Conservation (phyloP, 306 rosid genomes). For the Macrotyloma uniflorum region DNA sequence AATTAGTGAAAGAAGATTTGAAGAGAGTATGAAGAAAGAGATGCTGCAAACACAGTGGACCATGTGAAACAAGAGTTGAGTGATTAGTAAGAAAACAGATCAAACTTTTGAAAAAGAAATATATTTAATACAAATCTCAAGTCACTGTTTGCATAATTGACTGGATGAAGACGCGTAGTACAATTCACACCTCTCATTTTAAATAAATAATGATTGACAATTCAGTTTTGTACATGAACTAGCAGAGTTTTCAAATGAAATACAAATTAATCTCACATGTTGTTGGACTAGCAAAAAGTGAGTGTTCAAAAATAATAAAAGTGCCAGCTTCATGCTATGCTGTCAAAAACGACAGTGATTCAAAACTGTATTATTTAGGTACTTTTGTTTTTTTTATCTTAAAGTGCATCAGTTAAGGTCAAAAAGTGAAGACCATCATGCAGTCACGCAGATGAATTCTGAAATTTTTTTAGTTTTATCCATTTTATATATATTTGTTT, state of each 20-base stretch:
- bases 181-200: background rate
- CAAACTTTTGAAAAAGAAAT: background rate
- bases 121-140: background rate
- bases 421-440: background rate
- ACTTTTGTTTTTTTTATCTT: background rate
- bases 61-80: background rate
- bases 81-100: background rate
- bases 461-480: background rate
- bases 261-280: background rate
- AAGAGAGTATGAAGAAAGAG: no score
- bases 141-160: background rate
- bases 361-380: background rate
- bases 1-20: no score
- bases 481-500: background rate
- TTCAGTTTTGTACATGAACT: background rate
- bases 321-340: background rate
- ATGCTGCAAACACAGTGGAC: no score
- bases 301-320: background rate
- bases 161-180: background rate
- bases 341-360: background rate
- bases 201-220: background rate
- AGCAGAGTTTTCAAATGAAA: background rate
- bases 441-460: background rate
- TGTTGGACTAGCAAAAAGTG: background rate
- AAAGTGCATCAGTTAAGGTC: background rate